These are phyloP conservation scores for Suillus clintonianus DNA, from an alignment of 768 basidiomycete species.

Conservation along the genomic window DNA sequence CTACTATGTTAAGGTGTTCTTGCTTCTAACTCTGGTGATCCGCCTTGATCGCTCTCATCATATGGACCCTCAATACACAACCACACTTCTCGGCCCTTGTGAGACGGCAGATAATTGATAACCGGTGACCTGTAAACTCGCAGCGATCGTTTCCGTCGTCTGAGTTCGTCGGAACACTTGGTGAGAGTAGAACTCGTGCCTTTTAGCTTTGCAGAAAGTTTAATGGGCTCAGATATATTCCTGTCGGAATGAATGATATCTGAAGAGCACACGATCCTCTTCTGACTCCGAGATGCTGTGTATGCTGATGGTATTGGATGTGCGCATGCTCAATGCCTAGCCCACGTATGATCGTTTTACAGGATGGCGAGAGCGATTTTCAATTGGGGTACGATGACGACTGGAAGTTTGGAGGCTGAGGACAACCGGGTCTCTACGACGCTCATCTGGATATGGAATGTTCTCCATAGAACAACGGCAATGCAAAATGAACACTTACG, in stretches of 20 bases:
- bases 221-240: constrained; percentile 41
- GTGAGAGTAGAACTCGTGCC: not conserved
- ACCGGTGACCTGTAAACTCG: constrained; percentile 28
- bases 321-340: constrained; percentile 30
- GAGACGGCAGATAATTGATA: too few species aligned
- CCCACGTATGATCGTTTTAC: constrained; percentile 27
- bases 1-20: too few species aligned
- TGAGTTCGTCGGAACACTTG: constrained; percentile 8
- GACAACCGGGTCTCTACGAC: constrained; percentile 59
- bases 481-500: too few species aligned
- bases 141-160: constrained; percentile 37
- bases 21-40: too few species aligned
- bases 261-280: constrained; percentile 24
- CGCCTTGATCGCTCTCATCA: too few species aligned
- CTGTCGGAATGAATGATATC: constrained; percentile 14
- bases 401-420: constrained; percentile 57
- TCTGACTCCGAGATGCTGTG: constrained; percentile 33
- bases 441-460: constrained; percentile 69
- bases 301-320: constrained; percentile 33
- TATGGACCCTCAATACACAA: too few species aligned
- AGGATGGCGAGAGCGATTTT: constrained; percentile 7
- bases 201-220: constrained; percentile 43
- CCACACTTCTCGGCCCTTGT: too few species aligned
- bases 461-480: constrained; percentile 62
- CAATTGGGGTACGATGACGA: constrained; percentile 15